These are phyloP conservation scores for Sugiyamaella xylanicola DNA, from an alignment of 1,139 yeast genomes.

Conservation along the genomic window DNA sequence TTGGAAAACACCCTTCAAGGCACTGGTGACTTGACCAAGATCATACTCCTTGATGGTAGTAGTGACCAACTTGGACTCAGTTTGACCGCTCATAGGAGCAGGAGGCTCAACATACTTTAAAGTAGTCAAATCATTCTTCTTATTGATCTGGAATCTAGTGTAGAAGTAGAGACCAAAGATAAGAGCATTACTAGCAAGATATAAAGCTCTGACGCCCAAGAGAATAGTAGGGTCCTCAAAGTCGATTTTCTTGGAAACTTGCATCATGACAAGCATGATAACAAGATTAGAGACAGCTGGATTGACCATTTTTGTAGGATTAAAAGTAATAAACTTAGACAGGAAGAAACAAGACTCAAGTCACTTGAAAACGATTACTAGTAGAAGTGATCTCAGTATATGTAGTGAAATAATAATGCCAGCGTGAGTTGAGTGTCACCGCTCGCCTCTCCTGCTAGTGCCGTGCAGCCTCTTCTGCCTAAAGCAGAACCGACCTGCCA, in stretches of 20 bases:
- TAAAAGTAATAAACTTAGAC: constrained; percentile 3
- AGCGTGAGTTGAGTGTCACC: constrained; percentile 1
- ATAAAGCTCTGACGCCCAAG: constrained; percentile 75
- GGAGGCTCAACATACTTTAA: constrained; percentile 89
- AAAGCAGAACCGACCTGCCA: not conserved
- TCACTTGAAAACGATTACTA: not conserved
- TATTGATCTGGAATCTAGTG: constrained; percentile 60
- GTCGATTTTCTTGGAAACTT: constrained; percentile 85
- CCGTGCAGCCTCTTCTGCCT: not conserved
- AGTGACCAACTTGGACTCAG: constrained; percentile 72
- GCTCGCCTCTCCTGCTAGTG: not conserved
- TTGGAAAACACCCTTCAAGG: constrained; percentile 80
- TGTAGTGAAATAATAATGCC: constrained; percentile 9
- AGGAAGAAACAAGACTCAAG: not conserved
- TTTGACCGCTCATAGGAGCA: constrained; percentile 73
- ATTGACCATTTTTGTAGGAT: constrained; percentile 38
- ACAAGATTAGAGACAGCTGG: constrained; percentile 86
- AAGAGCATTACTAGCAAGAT: constrained; percentile 64
- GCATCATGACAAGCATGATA: constrained; percentile 97
- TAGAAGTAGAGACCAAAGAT: constrained; percentile 68
- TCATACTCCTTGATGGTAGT: constrained; percentile 96
- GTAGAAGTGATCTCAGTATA: not conserved
- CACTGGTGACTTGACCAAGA: constrained; percentile 75
- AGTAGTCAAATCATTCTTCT: constrained; percentile 85
- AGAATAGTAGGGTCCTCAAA: constrained; percentile 81